Evolutionary conservation across 306 rosid species (phyloP).

Genomic region (Malus sieversii): DNA sequence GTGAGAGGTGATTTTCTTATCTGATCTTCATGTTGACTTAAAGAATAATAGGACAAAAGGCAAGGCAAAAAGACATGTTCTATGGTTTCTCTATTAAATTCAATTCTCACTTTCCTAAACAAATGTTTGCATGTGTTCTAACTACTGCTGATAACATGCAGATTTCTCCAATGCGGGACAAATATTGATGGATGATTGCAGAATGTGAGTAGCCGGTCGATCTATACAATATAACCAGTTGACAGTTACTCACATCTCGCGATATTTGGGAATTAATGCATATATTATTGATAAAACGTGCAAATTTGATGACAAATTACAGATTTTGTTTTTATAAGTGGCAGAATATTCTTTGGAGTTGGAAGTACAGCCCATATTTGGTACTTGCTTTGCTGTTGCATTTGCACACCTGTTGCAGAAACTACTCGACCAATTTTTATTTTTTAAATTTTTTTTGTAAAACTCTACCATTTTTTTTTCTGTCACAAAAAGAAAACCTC

Average conservation of each 20-base stretch:
- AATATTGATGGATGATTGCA: background rate
- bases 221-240: too few species aligned
- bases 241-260: too few species aligned
- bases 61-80: background rate
- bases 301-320: background rate
- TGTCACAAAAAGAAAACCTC: too few species aligned
- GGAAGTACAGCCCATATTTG: conserved; percentile 39
- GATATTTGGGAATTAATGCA: too few species aligned
- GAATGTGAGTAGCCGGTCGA: too few species aligned
- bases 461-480: too few species aligned
- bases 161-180: too few species aligned
- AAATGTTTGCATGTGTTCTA: background rate
- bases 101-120: background rate
- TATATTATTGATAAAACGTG: too few species aligned
- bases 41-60: background rate
- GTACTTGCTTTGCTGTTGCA: conserved; percentile 52
- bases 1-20: background rate
- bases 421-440: background rate
- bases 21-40: background rate
- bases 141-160: background rate
- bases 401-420: conserved; percentile 22
- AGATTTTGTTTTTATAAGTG: conserved; percentile 13
- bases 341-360: conserved; percentile 22
- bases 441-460: too few species aligned
- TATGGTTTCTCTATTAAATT: background rate